These are phyloP conservation scores for Pseudonectria buxi DNA, from an alignment of 2,329 filamentous ascomycete genomes.

Conservation along the genomic window DNA sequence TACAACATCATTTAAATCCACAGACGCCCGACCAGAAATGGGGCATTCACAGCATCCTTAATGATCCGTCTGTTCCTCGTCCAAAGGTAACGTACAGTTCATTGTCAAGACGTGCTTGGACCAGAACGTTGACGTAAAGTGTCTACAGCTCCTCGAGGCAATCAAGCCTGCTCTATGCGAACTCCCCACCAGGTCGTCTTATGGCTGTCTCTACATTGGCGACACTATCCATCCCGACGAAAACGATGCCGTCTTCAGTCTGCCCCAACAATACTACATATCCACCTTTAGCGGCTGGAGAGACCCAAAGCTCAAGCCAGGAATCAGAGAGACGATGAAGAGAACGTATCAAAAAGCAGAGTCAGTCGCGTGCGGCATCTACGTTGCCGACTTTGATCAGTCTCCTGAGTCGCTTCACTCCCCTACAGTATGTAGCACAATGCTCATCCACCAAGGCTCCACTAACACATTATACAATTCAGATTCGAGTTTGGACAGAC, in stretches of 20 bases:
- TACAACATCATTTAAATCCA: conserved; percentile 1
- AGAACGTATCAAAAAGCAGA: not conserved
- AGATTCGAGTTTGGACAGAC: not conserved
- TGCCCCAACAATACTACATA: conserved; percentile 3
- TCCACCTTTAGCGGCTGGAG: conserved; percentile 2
- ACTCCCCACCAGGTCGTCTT: conserved; percentile 1
- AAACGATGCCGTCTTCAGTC: conserved; percentile 1
- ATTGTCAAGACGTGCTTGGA: too few species aligned
- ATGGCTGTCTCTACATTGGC: conserved; percentile 1
- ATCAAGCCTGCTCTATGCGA: conserved; percentile 1
- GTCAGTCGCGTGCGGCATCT: conserved; percentile 2
- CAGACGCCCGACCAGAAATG: conserved; percentile 1
- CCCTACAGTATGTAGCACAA: not conserved
- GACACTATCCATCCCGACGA: conserved; percentile 1
- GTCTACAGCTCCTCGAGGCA: too few species aligned
- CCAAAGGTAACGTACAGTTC: too few species aligned
- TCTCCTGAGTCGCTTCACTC: not conserved
- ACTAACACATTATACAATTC: too few species aligned
- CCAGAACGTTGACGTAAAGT: too few species aligned
- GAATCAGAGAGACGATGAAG: not conserved
- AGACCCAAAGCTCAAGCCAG: not conserved
- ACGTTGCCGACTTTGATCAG: conserved; percentile 1
- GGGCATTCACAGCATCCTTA: conserved; percentile 1
- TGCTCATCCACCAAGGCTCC: too few species aligned
- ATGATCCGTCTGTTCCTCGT: not conserved